Base-by-base conservation (phyloP, 345 rosid genomes). In the Bruguiera parviflora region DNA sequence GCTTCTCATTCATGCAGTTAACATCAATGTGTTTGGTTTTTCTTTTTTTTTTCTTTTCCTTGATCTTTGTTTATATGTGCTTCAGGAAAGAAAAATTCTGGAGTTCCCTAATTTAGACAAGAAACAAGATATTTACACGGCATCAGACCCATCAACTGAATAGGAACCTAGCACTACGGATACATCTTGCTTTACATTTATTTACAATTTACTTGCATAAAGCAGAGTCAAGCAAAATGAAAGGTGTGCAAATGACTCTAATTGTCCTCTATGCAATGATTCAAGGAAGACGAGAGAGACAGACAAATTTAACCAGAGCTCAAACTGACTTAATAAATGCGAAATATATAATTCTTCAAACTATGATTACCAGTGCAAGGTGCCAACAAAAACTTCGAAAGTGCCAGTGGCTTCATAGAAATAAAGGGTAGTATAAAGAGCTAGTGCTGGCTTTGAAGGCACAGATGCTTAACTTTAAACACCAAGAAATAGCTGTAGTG, bases 111-210 rank as follows among this genome's bases (percentile, higher is more conserved):
- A 43, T 15, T 43, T 19, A 43, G 29, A 19, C 21, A 57, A 20
- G 53, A 51, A 67, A 3, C 51, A 19, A 33, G 22, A 61, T 21
- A 33, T 5, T 8, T 49, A 57, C 25, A 6, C 25, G 57, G 2
- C 56, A 55, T 62, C 22, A 27, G 58, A 10, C 21, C n/a, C 32
- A 62, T 37, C 58, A 32, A 58, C 47, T 64, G 69, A 11, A 35
- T 46, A 71, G 58, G 47, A 37, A 71, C 47, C 35, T 66, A 13
- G 11, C 24, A 53, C 31, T 47, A 27, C 20, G 15, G 31, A 21
- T 20, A 21, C 58, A 28, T 68, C 52, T 19, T 15, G 57, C 21
- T 11, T 6, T 28, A 22, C 29, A 21, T 37, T 68, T 43, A 39
- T 13, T 52, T 46, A 63, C 52, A 28, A 27, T 2, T 53, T 55